Conservation (phyloP, 805 yeast genomes). For the Komagataella populi region DNA sequence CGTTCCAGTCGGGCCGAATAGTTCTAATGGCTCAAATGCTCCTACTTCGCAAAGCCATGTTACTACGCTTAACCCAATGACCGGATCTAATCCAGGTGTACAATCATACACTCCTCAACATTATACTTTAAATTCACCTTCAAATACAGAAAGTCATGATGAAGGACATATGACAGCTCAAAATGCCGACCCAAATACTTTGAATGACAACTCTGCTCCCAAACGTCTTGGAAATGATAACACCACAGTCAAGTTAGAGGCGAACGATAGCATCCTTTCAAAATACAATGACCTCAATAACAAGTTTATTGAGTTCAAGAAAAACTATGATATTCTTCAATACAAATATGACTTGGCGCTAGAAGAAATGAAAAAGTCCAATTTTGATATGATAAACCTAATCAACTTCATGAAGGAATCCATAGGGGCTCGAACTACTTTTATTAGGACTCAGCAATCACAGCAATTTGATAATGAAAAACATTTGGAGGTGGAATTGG, state of each 20-base stretch:
- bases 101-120: background rate
- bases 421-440: background rate
- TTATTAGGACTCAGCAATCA: background rate
- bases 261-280: background rate
- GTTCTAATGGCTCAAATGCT: background rate
- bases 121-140: background rate
- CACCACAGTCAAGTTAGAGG: background rate
- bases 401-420: constrained; percentile 24
- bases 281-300: constrained; percentile 22
- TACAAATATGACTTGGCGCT: constrained; percentile 31
- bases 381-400: constrained; percentile 37
- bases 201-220: background rate
- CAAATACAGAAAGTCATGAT: background rate
- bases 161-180: background rate
- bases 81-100: background rate
- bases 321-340: constrained; percentile 27
- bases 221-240: background rate
- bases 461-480: background rate
- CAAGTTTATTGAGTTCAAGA: constrained; percentile 21
- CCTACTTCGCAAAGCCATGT: background rate
- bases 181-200: background rate
- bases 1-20: background rate
- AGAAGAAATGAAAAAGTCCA: constrained; percentile 33
- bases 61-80: background rate
- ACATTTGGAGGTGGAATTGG: constrained; percentile 9